These are phyloP conservation scores for Pseudocercospora fuligena DNA, from an alignment of 2,329 filamentous ascomycete species.

Conservation along the genomic window DNA sequence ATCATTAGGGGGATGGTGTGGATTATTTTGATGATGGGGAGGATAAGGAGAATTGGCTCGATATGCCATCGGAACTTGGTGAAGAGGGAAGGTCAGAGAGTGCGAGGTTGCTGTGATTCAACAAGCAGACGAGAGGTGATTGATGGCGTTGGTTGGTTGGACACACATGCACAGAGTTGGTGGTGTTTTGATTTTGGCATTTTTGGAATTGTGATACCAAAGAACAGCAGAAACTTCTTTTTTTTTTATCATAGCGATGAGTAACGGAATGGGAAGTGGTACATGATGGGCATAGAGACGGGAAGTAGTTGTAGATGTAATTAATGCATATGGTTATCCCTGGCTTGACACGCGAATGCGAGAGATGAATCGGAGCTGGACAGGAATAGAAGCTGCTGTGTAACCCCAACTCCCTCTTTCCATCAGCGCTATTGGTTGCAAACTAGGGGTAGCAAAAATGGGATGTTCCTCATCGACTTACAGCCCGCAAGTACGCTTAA, in stretches of 20 bases:
- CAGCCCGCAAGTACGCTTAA: too few species aligned
- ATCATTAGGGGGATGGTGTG: constrained; percentile 2
- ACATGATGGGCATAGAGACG: not conserved
- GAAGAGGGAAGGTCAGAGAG: not conserved
- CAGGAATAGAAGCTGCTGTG: too few species aligned
- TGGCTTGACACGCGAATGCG: too few species aligned
- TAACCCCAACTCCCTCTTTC: too few species aligned
- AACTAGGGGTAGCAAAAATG: too few species aligned
- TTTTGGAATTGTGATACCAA: constrained; percentile 6
- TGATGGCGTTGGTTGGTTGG: not conserved
- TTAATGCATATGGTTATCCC: too few species aligned
- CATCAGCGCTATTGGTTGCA: too few species aligned
- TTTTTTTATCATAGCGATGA: not conserved
- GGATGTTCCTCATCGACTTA: too few species aligned
- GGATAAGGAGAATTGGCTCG: not conserved
- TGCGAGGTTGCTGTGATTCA: constrained; percentile 3
- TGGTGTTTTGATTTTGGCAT: not conserved
- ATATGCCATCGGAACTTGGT: not conserved
- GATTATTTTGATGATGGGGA: constrained; percentile 2
- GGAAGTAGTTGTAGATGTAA: not conserved
- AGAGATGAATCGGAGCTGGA: too few species aligned
- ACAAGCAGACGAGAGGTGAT: not conserved
- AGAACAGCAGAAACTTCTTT: not conserved
- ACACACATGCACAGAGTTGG: not conserved
- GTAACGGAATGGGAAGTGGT: not conserved